A percentile compares a stretch with the other conserved stretches of the same genome.
phyloP scores from a whole-genome alignment of 345 rosid genomes.

The Linum tenue region DNA sequence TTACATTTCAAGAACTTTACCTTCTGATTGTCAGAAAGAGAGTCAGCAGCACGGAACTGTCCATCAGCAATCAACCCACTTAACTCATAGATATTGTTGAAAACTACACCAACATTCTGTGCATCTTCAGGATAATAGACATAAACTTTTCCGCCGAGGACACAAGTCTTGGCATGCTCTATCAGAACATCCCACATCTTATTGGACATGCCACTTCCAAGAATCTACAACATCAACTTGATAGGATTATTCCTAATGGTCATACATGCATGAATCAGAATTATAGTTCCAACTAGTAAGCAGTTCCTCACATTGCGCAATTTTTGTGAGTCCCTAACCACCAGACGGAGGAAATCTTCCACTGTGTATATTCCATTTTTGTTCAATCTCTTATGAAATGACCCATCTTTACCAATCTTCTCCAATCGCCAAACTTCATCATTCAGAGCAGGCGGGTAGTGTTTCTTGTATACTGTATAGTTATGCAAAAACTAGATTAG shows the following conservation, averaged over 20 bases:
- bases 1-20: conserved; percentile 20
- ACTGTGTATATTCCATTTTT: conserved; percentile 76
- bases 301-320: conserved; percentile 57
- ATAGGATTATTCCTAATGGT: conserved; percentile 13
- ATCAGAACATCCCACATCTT: conserved; percentile 96
- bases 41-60: conserved; percentile 52
- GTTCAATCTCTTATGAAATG: conserved; percentile 86
- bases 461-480: conserved; percentile 82
- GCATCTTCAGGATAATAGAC: conserved; percentile 69
- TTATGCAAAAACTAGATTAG: neutral
- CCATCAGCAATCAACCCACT: conserved; percentile 47
- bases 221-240: conserved; percentile 46
- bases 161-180: conserved; percentile 93
- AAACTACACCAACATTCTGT: conserved; percentile 54
- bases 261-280: neutral
- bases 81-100: conserved; percentile 71
- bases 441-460: conserved; percentile 78
- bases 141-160: conserved; percentile 64
- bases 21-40: conserved; percentile 84
- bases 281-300: conserved; percentile 11
- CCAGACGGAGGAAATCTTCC: conserved; percentile 77
- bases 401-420: conserved; percentile 95
- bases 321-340: conserved; percentile 73
- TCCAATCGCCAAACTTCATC: conserved; percentile 98
- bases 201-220: conserved; percentile 99